Conservation (phyloP, 805 yeast species). For the Hyphopichia homilentoma region DNA sequence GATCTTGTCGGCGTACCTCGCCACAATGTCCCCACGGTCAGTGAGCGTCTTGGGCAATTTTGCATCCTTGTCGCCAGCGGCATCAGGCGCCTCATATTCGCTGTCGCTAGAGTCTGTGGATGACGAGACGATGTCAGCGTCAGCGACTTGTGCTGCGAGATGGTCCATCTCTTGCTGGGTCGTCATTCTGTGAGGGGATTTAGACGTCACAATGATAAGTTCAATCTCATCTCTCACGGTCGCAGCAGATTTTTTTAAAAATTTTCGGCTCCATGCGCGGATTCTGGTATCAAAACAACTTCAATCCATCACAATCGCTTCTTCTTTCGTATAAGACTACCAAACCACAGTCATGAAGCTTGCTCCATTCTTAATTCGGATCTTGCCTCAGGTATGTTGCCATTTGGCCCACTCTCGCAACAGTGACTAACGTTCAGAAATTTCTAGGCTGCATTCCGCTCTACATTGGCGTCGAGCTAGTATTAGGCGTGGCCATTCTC, state of each 20-base stretch:
- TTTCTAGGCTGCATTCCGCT: slow-evolving; percentile 75
- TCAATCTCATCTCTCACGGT: too few species aligned
- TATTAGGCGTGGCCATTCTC: slow-evolving; percentile 68
- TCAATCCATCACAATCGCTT: too few species aligned
- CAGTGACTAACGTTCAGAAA: slow-evolving; percentile 27
- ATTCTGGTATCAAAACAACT: too few species aligned
- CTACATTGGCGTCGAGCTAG: slow-evolving; percentile 81
- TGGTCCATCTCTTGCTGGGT: too few species aligned
- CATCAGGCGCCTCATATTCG: slow-evolving; percentile 6
- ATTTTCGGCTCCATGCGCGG: too few species aligned
- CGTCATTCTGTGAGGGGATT: too few species aligned
- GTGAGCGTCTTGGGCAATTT: slow-evolving; percentile 20
- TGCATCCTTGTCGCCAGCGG: slow-evolving; percentile 22
- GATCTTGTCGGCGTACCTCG: slow-evolving; percentile 62
- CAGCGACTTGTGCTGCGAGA: slow-evolving; percentile 1
- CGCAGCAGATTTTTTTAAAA: too few species aligned
- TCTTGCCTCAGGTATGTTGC: slow-evolving; percentile 18
- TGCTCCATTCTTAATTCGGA: slow-evolving; percentile 5
- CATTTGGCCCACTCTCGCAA: slow-evolving; percentile 1
- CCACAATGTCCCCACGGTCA: slow-evolving; percentile 46
- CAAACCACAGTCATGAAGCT: too few species aligned
- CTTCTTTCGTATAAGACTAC: too few species aligned
- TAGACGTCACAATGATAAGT: too few species aligned
- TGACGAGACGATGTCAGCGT: slow-evolving; percentile 2
- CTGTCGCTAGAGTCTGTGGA: slow-evolving; percentile 13